Evolutionary conservation across 345 rosid species (phyloP), one percentile per base, ranked within the genome.

Genomic region (Lepidium aucheri): DNA sequence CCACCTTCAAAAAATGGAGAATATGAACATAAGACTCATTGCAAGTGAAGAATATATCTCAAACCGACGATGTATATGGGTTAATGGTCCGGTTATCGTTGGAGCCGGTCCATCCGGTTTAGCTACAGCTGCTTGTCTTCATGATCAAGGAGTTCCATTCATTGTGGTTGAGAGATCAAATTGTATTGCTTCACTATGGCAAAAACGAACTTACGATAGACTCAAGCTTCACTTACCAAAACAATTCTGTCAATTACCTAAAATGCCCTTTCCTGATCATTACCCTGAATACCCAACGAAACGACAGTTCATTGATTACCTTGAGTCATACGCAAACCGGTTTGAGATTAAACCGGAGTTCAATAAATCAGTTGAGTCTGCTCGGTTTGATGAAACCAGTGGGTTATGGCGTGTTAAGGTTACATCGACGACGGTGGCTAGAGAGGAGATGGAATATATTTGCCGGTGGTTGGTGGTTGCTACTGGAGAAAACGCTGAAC

Each of bases 381-480:
- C 94, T 11, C 77, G 83, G 70, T 90, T 80, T 38, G 94, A 93
- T n/a, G 81, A 90, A 76, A 87, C 85, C 30, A 82, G 88, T n/a
- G 87, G 98, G 2, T 32, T 79, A 39, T 93, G 98, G 98, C 63
- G 84, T 30, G 96, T 88, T 15, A 84, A 54, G 74, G 81, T 91
- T 4, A 65, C 52, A 7, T 71, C 4, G 3, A 57, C n/a, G 73
- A 81, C 63, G 70, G 30, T 14, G 12, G 50, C 64, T 60, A 45
- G 55, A 18, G 69, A 51, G 5, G 99, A 94, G 79, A 69, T 83
- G 30, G 96, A 85, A 74, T 93, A 90, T 83, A 70, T 88, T 60
- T 90, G 96, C 80, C 75, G 81, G 61, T 93, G 95, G 97, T 87
- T 93, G 5, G 96, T 93, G 50, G 98, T 90, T 62, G 98, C 98